phyloP scores from a whole-genome alignment of 768 basidiomycete species.

The Heimioporus sp. region DNA sequence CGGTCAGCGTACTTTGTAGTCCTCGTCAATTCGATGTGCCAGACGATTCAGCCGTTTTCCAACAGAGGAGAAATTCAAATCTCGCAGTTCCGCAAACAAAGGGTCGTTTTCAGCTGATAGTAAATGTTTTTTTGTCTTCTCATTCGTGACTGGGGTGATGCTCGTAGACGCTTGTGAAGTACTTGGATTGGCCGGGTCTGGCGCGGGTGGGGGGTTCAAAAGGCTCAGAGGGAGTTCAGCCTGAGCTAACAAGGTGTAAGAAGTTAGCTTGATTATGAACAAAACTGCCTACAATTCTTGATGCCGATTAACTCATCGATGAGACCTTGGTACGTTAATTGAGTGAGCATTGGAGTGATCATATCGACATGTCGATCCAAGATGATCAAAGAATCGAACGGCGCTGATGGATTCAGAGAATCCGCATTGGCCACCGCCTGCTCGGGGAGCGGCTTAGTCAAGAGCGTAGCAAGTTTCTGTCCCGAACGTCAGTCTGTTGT shows the following conservation, averaged over 20 bases:
- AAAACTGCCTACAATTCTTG: conserved; percentile 66
- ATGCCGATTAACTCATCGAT: conserved; percentile 91
- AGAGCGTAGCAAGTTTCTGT: conserved; percentile 74
- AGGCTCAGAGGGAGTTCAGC: conserved; percentile 78
- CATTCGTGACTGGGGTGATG: conserved; percentile 57
- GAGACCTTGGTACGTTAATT: conserved; percentile 95
- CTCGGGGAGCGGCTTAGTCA: conserved; percentile 58
- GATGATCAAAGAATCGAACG: conserved; percentile 83
- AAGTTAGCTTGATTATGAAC: background rate
- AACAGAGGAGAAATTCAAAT: conserved; percentile 89
- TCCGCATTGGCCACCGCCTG: conserved; percentile 36
- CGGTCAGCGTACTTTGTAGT: conserved; percentile 69
- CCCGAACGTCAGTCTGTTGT: conserved; percentile 8
- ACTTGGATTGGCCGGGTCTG: conserved; percentile 36
- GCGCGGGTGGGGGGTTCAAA: conserved; percentile 53
- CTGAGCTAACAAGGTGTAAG: conserved; percentile 49
- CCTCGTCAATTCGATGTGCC: conserved; percentile 84
- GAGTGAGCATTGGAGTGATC: conserved; percentile 93
- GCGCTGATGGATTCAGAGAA: conserved; percentile 48
- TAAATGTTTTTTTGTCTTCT: conserved; percentile 88
- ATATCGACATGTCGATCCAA: conserved; percentile 91
- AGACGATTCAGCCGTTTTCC: conserved; percentile 78
- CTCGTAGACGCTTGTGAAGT: conserved; percentile 43
- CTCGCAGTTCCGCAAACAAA: conserved; percentile 79
- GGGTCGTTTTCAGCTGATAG: conserved; percentile 77